A percentile compares a stretch with the other conserved stretches of the same genome.
phyloP scores from a whole-genome alignment of 495 filamentous ascomycete species.

The Lasiosphaeria hispida region DNA sequence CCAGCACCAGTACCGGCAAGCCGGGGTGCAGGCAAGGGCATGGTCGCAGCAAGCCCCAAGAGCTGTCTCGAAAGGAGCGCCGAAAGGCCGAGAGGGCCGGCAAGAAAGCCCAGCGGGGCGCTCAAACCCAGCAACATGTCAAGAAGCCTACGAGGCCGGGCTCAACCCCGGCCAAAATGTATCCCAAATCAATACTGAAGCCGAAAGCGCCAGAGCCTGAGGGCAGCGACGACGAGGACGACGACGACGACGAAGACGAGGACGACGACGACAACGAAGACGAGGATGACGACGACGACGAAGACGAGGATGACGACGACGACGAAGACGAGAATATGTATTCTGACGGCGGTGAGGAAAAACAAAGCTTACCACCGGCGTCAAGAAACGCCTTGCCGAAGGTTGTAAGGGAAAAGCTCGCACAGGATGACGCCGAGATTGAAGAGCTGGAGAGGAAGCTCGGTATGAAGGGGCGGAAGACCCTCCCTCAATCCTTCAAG shows the following conservation, averaged over 20 bases:
- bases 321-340: constrained; percentile 18
- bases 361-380: neutral
- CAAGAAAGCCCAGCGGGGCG: constrained; percentile 24
- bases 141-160: constrained; percentile 6
- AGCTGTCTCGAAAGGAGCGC: constrained; percentile 45
- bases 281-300: constrained; percentile 44
- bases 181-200: constrained; percentile 21
- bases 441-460: constrained; percentile 84
- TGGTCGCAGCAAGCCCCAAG: neutral
- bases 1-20: too few relatives aligned
- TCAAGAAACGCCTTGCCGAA: constrained; percentile 47
- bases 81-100: constrained; percentile 49
- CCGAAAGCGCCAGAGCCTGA: constrained; percentile 11
- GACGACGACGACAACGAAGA: constrained; percentile 32
- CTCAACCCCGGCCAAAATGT: neutral
- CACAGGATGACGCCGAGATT: constrained; percentile 81
- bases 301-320: constrained; percentile 17
- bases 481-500: constrained; percentile 67
- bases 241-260: constrained; percentile 24
- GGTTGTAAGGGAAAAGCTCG: constrained; percentile 61
- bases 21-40: constrained; percentile 4
- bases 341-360: constrained; percentile 22
- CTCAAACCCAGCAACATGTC: constrained; percentile 17
- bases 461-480: constrained; percentile 77
- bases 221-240: constrained; percentile 18